Conservation (phyloP, 306 rosid species). For the Malus sylvestris region DNA sequence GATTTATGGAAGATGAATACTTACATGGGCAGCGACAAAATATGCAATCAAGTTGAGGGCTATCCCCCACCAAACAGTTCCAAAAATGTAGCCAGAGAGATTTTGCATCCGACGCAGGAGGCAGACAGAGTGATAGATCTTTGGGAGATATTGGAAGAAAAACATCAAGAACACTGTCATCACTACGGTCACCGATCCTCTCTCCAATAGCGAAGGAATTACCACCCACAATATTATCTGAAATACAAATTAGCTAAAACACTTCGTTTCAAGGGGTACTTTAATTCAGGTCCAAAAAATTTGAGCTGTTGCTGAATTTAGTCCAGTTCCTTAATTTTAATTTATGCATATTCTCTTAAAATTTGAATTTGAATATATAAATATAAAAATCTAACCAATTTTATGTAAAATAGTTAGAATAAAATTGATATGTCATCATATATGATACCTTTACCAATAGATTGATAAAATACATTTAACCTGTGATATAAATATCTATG, state of each 20-base stretch:
- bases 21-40: conserved; percentile 95
- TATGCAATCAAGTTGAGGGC: conserved; percentile 90
- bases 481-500: not conserved
- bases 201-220: conserved; percentile 54
- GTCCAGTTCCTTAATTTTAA: no score
- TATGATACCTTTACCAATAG: no score
- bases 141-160: conserved; percentile 80
- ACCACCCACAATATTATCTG: conserved; percentile 81
- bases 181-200: conserved; percentile 53
- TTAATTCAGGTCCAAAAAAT: no score
- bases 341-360: not conserved
- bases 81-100: conserved; percentile 73
- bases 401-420: no score
- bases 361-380: no score
- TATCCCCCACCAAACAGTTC: conserved; percentile 96
- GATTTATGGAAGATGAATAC: not conserved
- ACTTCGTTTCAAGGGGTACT: no score
- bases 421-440: no score
- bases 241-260: not conserved
- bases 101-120: conserved; percentile 78
- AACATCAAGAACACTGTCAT: conserved; percentile 76
- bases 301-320: not conserved
- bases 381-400: not conserved
- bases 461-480: no score
- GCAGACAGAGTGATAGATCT: conserved; percentile 73